phyloP scores from a whole-genome alignment of 306 rosid genomes.

The Vicia faba region DNA sequence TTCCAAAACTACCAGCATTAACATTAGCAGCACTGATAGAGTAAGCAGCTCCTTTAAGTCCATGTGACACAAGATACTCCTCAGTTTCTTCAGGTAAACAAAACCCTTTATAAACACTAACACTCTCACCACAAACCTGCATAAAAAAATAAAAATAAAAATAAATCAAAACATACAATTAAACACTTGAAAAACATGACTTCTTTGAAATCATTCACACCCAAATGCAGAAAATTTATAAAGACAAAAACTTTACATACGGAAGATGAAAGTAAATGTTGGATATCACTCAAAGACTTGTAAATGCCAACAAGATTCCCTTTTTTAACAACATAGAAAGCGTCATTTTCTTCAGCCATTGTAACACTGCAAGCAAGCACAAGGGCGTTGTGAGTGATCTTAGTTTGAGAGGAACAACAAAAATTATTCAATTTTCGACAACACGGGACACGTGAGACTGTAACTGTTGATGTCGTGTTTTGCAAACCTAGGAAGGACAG shows the following conservation, averaged over 20 bases:
- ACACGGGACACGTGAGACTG: no score
- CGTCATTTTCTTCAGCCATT: slow-evolving; percentile 80
- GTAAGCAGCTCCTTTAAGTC: slow-evolving; percentile 68
- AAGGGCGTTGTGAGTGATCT: background rate
- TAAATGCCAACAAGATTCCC: slow-evolving; percentile 80
- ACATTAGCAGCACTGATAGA: slow-evolving; percentile 61
- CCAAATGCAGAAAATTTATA: slow-evolving; percentile 20
- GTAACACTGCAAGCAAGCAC: slow-evolving; percentile 34
- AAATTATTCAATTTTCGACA: no score
- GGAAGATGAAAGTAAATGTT: slow-evolving; percentile 54
- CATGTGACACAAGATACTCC: slow-evolving; percentile 63
- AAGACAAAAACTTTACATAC: slow-evolving; percentile 41
- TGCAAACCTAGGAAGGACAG: no score
- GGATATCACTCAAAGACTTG: slow-evolving; percentile 60
- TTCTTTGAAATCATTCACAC: background rate
- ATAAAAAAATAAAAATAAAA: slow-evolving; percentile 8
- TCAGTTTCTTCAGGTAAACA: slow-evolving; percentile 63
- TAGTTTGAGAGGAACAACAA: background rate
- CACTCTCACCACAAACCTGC: slow-evolving; percentile 55
- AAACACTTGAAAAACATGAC: background rate
- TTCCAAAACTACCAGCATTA: slow-evolving; percentile 58
- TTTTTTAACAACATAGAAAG: slow-evolving; percentile 70
- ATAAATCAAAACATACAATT: background rate
- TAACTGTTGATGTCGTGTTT: no score
- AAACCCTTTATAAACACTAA: slow-evolving; percentile 70